Evolutionary conservation across 2,329 filamentous ascomycete species (phyloP), one percentile per base, ranked within the genome.

Genomic region (Aspergillus brasiliensis): DNA sequence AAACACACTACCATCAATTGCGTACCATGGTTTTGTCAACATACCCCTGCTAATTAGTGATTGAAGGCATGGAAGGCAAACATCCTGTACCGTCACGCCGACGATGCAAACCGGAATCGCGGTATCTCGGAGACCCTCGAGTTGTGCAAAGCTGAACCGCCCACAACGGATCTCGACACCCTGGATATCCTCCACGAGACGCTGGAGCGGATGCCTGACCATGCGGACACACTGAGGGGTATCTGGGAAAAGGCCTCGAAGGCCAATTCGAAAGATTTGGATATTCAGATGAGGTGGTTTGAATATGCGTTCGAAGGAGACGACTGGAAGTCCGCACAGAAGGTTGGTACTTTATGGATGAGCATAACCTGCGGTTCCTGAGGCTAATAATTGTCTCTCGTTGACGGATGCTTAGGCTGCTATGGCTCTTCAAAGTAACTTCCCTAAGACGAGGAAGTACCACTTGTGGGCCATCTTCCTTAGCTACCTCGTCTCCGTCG

Each of bases 381-480:
- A 23, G 8, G n/a, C 34, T 55, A 21, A 19, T 55, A 17, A 11
- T 25, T 27, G 15, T 13, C 6, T 27, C 27, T n/a, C 5, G 63
- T 58, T 65, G 51, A 55, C 56, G 38, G 31, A 17, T 59, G 44
- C 19, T 53, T 63, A 82, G 80, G 80, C 80, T 59, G 77, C 79
- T 48, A 82, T 82, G 79, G 77, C 75, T 60, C 76, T 82, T 44
- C 78, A 80, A 63, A 81, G 76, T 64, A 80, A 81, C 58, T 82
- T 82, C 58, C 78, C 80, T 1, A 78, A 77, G 61, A 74, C 77
- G 23, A 74, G 80, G 48, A 75, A 80, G 51, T 82, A 81, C 64
- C 78, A 81, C 60, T 80, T 82, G 63, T 81, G 80, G 78, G 79
- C 79, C 25, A 80, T 82, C 27, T 75, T 82, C 58, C 73, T 80